Base-by-base conservation (phyloP, 2,329 filamentous ascomycete species). In the Trichophyton equinum region DNA sequence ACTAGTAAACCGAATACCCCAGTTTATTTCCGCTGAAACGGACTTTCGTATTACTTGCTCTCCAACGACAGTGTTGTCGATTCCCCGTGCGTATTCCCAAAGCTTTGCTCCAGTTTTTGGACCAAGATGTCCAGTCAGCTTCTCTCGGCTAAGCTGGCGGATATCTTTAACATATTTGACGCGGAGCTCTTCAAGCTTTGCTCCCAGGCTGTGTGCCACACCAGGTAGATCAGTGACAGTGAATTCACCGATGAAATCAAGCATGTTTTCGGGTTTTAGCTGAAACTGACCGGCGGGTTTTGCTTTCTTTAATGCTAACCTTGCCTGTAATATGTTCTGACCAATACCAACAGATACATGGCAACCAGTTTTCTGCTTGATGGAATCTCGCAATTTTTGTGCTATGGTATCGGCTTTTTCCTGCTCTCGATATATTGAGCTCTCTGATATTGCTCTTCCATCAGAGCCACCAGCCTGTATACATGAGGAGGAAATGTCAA, bases 1-100 rank as follows among this genome's bases (percentile, higher is more conserved):
- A 63, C 82, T 95, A 66, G 94, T 84, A 70, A 99, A 99, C 4
- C 94, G 85, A 61, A 99, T 95, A 2, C 95, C 94, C 94, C 94
- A 99, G 68, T 94, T 99, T 64, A 99, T 90, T 71, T 99, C 94
- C 0, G 92, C 92, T 1, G 94, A 97, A 0, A 99, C 90, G 0
- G 92, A 97, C 70, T 97, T 99, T 60, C 94, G 85, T 15, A 89
- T 79, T 0, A 87, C 83, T 68, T 95, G 88, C 61, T 92, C 88
- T 36, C 91, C 92, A 4, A 97, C 89, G 72, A 96, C 90, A 1
- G 84, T 80, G 57, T 80, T 82, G 73, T 99, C 94, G 57, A 97
- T 89, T 2, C 94, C 94, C 4, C 90, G 84, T 22, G 92, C 82
- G 72, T 95, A 97, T 58, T 96, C 90, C 81, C 87, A 92, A 0